Conservation (phyloP, 225 moss, liverwort and hornwort genomes). For the Bryoerythrophyllum caledonicum region DNA sequence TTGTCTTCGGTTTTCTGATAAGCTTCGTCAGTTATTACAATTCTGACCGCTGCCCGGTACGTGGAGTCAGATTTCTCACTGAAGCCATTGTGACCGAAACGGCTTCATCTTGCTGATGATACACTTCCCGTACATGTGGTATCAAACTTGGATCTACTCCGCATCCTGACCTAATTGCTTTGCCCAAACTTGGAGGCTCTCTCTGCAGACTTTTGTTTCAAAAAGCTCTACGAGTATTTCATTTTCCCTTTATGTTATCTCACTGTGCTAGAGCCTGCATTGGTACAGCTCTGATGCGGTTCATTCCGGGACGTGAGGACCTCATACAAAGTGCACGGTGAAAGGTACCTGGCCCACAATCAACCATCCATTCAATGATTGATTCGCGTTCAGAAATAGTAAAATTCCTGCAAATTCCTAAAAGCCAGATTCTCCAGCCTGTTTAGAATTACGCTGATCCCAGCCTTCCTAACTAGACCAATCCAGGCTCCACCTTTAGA, state of each 20-base stretch:
- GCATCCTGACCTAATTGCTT: not conserved
- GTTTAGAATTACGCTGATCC: not conserved
- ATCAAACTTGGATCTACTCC: slow-evolving; percentile 18
- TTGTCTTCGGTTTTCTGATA: not conserved
- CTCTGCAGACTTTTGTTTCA: not conserved
- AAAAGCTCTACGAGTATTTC: not conserved
- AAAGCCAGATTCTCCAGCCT: not conserved
- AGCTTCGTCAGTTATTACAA: slow-evolving; percentile 5
- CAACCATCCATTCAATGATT: not conserved
- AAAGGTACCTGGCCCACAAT: slow-evolving; percentile 3
- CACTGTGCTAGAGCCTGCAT: not conserved
- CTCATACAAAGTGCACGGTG: slow-evolving; percentile 2
- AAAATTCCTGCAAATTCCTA: not conserved
- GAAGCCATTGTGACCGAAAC: not conserved
- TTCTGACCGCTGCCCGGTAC: slow-evolving; percentile 5
- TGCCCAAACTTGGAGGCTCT: not conserved
- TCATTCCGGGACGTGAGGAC: slow-evolving; percentile 13
- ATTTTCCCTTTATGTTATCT: not conserved
- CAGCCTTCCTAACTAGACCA: slow-evolving; percentile 6
- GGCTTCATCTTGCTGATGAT: slow-evolving; percentile 3
- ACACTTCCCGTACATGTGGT: not conserved
- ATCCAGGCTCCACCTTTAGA: not conserved
- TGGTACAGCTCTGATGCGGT: not conserved
- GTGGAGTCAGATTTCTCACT: not conserved
- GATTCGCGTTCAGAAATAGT: not conserved